A percentile compares a stretch with the other conserved stretches of the same genome.
phyloP scores from a whole-genome alignment of 2,329 filamentous ascomycete genomes.

The Ascosphaera apis region DNA sequence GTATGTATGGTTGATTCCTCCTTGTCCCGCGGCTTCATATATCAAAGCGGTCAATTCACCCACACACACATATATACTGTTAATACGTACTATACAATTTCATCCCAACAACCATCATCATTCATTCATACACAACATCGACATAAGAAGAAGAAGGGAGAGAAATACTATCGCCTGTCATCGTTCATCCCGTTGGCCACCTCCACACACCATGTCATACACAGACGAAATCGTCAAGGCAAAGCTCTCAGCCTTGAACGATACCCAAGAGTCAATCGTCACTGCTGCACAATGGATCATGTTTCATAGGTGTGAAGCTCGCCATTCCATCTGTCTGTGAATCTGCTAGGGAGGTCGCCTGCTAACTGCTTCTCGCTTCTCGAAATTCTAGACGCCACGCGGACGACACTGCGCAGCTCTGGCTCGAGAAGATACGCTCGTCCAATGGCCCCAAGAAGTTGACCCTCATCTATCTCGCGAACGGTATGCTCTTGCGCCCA shows the following conservation, averaged over 20 bases:
- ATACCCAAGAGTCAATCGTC: slow-evolving; percentile 92
- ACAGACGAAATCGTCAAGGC: slow-evolving; percentile 87
- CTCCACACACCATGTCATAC: slow-evolving; percentile 50
- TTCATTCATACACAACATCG: neutral
- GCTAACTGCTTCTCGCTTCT: slow-evolving; percentile 6
- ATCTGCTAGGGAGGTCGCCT: neutral
- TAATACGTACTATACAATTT: slow-evolving; percentile 1
- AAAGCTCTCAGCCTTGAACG: slow-evolving; percentile 85
- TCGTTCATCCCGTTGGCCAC: too few species aligned
- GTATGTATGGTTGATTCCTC: too few species aligned
- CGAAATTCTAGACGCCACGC: slow-evolving; percentile 78
- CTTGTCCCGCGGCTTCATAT: too few species aligned
- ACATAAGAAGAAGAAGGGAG: neutral
- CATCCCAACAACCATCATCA: slow-evolving; percentile 2
- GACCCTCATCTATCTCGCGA: slow-evolving; percentile 83
- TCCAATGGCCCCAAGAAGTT: slow-evolving; percentile 66
- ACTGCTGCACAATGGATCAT: slow-evolving; percentile 98
- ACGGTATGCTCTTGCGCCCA: slow-evolving; percentile 41
- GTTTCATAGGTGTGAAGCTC: slow-evolving; percentile 60
- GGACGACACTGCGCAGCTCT: slow-evolving; percentile 73
- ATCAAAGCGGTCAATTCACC: too few species aligned
- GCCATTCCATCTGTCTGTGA: slow-evolving; percentile 1
- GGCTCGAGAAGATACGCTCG: slow-evolving; percentile 76
- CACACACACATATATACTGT: slow-evolving; percentile 6
- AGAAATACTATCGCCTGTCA: too few species aligned